A percentile compares a stretch with the other conserved stretches of the same genome.
Evolutionary conservation across 371 early-diverging fungal genomes (phyloP).

Genomic region (Mucor piriformis): DNA sequence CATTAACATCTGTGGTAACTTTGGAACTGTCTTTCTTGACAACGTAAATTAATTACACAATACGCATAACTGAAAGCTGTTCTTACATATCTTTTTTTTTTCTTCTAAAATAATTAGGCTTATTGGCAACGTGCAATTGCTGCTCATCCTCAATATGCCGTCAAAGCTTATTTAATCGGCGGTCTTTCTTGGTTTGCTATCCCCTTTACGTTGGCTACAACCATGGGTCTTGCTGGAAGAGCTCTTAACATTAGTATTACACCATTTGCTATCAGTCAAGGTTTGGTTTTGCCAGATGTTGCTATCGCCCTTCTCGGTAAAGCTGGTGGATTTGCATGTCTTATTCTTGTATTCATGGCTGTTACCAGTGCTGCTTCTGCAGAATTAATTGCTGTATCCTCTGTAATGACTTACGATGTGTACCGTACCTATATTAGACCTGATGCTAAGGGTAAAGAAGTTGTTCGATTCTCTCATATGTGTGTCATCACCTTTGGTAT

Average conservation of each 20-base stretch:
- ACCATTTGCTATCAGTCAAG: constrained; percentile 58
- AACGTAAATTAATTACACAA: constrained; percentile 41
- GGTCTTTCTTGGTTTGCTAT: constrained; percentile 76
- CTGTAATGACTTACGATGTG: constrained; percentile 70
- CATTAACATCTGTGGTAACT: constrained; percentile 75
- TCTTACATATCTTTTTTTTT: not conserved
- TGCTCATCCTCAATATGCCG: constrained; percentile 65
- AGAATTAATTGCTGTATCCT: constrained; percentile 72
- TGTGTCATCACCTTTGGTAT: constrained; percentile 63
- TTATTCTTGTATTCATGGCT: constrained; percentile 73
- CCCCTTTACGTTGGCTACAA: constrained; percentile 72
- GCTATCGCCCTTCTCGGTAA: constrained; percentile 63
- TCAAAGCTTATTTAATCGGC: constrained; percentile 70
- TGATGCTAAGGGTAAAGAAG: constrained; percentile 57
- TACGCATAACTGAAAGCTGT: not conserved
- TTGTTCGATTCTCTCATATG: constrained; percentile 62
- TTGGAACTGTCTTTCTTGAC: constrained; percentile 76
- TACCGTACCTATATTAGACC: constrained; percentile 71
- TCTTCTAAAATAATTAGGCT: not conserved
- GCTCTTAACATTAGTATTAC: constrained; percentile 61
- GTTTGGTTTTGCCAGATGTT: constrained; percentile 66
- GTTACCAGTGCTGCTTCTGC: constrained; percentile 72
- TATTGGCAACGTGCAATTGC: constrained; percentile 79
- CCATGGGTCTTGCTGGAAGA: constrained; percentile 68
- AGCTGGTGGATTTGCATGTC: constrained; percentile 64